Base-by-base conservation (phyloP, 805 yeast species). In the Pichia ethanolica region DNA sequence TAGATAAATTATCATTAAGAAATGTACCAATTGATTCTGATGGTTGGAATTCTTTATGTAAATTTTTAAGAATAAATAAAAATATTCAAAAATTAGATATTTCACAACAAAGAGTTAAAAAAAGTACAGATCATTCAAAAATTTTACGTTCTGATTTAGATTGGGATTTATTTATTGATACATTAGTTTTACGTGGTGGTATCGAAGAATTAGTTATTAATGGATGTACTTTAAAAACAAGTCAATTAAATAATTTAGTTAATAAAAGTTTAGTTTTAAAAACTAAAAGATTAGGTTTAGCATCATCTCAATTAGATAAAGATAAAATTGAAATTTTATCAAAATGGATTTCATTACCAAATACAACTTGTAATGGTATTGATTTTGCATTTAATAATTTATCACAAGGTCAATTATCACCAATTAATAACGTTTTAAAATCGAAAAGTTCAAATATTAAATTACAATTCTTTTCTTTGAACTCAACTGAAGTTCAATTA, bases 161-260 rank as follows among this genome's bases (percentile, higher is more conserved):
- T 58, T 78, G 83, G 83, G 67, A 71, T 42, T 53, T 77, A 42
- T 73, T 78, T 53, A 71, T 72, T 33, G 64, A 70, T 30, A 55
- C 77, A 1, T 48, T 78, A n/a, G 59, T 64, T 1, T 13, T 57
- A 13, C 62, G 81, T 49, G 78, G 79, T 6, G 83, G 83, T 0
- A 70, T 78, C 35, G 82, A 77, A 58, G 83, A 78, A 55, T 66
- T 78, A 49, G 83, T 78, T 13, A 71, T 78, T 45, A 77, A 78
- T 54, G 83, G 83, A 1, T 78, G 82, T 58, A 73, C 74, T 53
- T 59, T 78, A 40, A 59, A 70, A 3, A 74, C 72, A 51, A 63
- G 61, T 3, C 70, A 66, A 35, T 77, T 77, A 52, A 57, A 63
- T 35, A 61, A 64, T 8, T 64, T 78, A 42, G 67, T 78, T 27